These are phyloP conservation scores for Cystobasidiaceae sp. DNA, from an alignment of 1,284 basidiomycete species.

Conservation along the genomic window DNA sequence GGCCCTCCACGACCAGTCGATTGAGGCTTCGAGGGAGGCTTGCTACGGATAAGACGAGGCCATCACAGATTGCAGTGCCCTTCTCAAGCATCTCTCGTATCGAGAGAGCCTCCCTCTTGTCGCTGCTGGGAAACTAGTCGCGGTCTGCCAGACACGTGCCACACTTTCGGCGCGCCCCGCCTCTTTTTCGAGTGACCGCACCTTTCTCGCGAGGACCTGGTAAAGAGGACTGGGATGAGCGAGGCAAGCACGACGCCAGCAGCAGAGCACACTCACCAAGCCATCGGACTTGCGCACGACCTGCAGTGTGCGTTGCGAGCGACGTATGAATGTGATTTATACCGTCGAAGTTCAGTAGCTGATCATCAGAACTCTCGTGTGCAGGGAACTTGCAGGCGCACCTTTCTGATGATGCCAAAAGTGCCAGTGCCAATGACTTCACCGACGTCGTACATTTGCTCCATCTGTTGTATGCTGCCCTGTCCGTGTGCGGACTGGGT, in stretches of 20 bases:
- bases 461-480: slow-evolving; percentile 23
- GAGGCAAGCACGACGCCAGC: neutral
- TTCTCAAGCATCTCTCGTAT: too few relatives aligned
- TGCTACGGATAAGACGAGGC: too few relatives aligned
- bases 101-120: neutral
- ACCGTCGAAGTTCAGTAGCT: neutral
- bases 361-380: too few relatives aligned
- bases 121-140: slow-evolving; percentile 2
- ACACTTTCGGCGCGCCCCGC: neutral
- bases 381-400: slow-evolving; percentile 51
- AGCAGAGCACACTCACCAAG: slow-evolving; percentile 52
- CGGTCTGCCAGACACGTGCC: neutral
- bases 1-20: too few relatives aligned
- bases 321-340: neutral
- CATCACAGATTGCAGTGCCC: too few relatives aligned
- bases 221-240: neutral
- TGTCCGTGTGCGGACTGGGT: slow-evolving; percentile 7
- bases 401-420: slow-evolving; percentile 93
- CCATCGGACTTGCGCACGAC: slow-evolving; percentile 80
- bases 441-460: slow-evolving; percentile 67
- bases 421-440: slow-evolving; percentile 95
- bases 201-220: slow-evolving; percentile 17
- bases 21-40: too few relatives aligned
- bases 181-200: neutral
- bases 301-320: too few relatives aligned